Evolutionary conservation across 164 flowering plant species (phyloP), one percentile per base, ranked within the genome.

Genomic region (Macadamia tetraphylla): DNA sequence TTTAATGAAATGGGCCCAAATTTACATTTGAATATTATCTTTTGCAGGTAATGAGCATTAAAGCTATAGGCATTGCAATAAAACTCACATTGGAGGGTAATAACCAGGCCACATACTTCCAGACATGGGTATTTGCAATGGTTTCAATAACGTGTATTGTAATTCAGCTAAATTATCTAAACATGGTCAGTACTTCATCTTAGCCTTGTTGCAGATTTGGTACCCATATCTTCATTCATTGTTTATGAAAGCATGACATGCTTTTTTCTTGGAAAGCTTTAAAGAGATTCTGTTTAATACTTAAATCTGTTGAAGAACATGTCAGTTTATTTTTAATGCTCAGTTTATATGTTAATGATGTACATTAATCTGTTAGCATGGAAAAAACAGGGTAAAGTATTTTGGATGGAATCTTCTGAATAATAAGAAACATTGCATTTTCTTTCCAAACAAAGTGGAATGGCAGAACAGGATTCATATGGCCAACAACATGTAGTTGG

Each of bases 31-130:
- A 12, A 23, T 3, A 1, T 70, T 14, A 17, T 53, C 9, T 62
- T 17, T 63, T 79, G 81, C 81, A 94, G 98, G 98, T 94, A 14
- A 88, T 91, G 93, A 94, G 98, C 55, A 74, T 94, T 17, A 94
- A 94, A 80, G 98, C 97, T 3, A 75, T 94, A 60, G 98, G 98
- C 14, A 90, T 90, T 82, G 92, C 98, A n/a, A 87, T 94, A 75
- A 84, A 89, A 73, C 90, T 94, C 42, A 87, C 96, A 62, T 30
- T 94, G 43, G 97, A 94, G 76, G 98, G 98, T 66, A 57, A 69
- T 69, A 87, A 67, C 71, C 98, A 94, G 72, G 81, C 75, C 3
- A 75, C 64, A 40, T 76, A 73, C 80, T 78, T 76, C 63, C 89
- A 90, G 66, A 87, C 97, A 56, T 94, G 98, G 97, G 48, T 94